phyloP scores from a whole-genome alignment of 306 rosid species.

The Vigna unguiculata region DNA sequence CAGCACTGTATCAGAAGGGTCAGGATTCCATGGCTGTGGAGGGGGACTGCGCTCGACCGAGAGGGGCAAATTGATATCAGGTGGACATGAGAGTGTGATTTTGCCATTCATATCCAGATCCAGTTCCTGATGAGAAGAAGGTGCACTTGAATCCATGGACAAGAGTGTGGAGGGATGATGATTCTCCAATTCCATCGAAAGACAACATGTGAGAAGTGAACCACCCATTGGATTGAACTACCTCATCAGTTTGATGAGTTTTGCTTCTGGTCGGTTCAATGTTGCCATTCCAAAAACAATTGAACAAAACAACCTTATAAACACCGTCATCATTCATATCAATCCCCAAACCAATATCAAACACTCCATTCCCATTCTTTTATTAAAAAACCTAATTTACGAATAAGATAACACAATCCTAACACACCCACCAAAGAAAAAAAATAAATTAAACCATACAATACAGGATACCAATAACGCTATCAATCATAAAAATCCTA shows the following conservation, averaged over 20 bases:
- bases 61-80: conserved; percentile 71
- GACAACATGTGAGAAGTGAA: conserved; percentile 55
- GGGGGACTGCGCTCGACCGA: conserved; percentile 66
- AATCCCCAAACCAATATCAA: conserved; percentile 71
- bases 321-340: conserved; percentile 56
- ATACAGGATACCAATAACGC: not conserved
- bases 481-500: conserved; percentile 8
- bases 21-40: conserved; percentile 59
- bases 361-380: conserved; percentile 54
- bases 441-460: not conserved
- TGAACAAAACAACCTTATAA: conserved; percentile 58
- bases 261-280: conserved; percentile 54
- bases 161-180: conserved; percentile 62
- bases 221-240: conserved; percentile 53
- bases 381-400: conserved; percentile 50
- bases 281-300: conserved; percentile 55
- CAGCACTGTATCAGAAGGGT: conserved; percentile 51
- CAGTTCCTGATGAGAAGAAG: conserved; percentile 59
- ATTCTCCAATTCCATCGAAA: conserved; percentile 58
- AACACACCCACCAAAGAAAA: conserved; percentile 42
- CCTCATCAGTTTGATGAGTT: conserved; percentile 53
- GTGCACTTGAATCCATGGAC: conserved; percentile 68
- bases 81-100: conserved; percentile 59
- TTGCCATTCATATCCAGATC: conserved; percentile 62
- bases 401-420: conserved; percentile 59